Evolutionary conservation across 345 rosid species (phyloP).

Genomic region (Murraya koenigii): DNA sequence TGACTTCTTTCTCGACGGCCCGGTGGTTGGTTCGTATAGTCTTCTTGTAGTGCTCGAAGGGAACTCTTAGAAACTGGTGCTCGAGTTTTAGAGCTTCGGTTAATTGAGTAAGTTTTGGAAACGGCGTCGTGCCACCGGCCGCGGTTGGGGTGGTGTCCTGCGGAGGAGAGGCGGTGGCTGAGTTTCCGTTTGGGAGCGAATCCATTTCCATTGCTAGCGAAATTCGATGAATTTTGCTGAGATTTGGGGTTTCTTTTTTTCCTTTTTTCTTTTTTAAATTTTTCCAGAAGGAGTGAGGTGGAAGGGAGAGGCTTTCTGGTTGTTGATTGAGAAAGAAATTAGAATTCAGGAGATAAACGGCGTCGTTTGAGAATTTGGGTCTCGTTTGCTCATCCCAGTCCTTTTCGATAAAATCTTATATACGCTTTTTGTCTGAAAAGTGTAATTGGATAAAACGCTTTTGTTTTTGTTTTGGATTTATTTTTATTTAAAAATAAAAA

Average conservation of each 20-base stretch:
- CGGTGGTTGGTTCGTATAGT: slow-evolving; percentile 89
- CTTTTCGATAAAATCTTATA: no score
- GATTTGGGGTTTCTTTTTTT: neutral
- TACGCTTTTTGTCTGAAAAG: neutral
- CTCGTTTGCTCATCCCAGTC: no score
- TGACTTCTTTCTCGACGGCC: slow-evolving; percentile 70
- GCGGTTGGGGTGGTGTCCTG: slow-evolving; percentile 15
- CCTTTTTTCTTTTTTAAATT: no score
- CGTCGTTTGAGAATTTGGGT: neutral
- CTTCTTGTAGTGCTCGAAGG: slow-evolving; percentile 95
- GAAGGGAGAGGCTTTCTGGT: neutral
- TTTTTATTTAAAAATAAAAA: no score
- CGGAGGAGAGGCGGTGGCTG: slow-evolving; percentile 17
- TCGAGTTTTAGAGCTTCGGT: slow-evolving; percentile 85
- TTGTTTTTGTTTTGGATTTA: neutral
- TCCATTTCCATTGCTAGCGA: slow-evolving; percentile 45
- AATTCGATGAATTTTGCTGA: neutral
- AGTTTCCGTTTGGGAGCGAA: slow-evolving; percentile 42
- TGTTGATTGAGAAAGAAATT: neutral
- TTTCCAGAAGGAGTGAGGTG: neutral
- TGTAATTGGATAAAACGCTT: neutral
- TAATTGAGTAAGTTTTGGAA: slow-evolving; percentile 57
- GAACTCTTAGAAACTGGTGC: slow-evolving; percentile 91
- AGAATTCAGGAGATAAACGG: neutral
- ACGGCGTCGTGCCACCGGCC: slow-evolving; percentile 29